Conservation (phyloP, 768 basidiomycete genomes). For the Calocybe cyanea region DNA sequence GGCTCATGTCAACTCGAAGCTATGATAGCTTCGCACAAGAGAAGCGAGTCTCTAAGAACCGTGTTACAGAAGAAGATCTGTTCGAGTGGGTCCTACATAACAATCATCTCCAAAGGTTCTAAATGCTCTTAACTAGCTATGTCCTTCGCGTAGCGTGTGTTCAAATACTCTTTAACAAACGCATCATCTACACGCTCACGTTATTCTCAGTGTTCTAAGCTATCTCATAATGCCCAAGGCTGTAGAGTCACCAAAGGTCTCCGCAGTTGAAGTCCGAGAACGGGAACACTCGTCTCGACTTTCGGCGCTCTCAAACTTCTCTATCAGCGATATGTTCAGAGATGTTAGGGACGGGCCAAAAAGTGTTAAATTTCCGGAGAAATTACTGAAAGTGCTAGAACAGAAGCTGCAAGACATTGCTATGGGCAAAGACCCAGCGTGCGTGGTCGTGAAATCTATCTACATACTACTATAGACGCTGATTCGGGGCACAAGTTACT, state of each 20-base stretch:
- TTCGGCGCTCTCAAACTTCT: conserved; percentile 63
- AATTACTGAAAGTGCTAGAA: conserved; percentile 87
- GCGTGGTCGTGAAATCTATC: conserved; percentile 34
- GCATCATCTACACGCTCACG: neutral
- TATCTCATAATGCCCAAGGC: conserved; percentile 66
- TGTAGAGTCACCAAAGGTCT: conserved; percentile 26
- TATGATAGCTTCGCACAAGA: conserved; percentile 68
- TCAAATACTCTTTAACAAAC: neutral
- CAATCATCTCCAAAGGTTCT: conserved; percentile 9
- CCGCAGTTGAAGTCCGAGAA: conserved; percentile 39
- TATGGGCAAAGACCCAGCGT: conserved; percentile 90
- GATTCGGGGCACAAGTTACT: conserved; percentile 53
- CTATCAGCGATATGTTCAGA: conserved; percentile 77
- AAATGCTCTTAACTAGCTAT: conserved; percentile 47
- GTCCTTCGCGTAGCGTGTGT: conserved; percentile 80
- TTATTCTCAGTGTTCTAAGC: conserved; percentile 57
- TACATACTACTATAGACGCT: conserved; percentile 1
- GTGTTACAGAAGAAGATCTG: conserved; percentile 71
- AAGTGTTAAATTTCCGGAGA: conserved; percentile 92
- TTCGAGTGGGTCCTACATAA: conserved; percentile 59
- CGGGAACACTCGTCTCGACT: conserved; percentile 68
- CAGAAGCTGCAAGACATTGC: conserved; percentile 87
- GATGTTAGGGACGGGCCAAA: conserved; percentile 76
- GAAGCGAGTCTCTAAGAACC: conserved; percentile 69
- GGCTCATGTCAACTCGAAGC: conserved; percentile 70